These are phyloP conservation scores for Diversispora epigaea DNA, from an alignment of 192 early-diverging fungal genomes.

Conservation along the genomic window DNA sequence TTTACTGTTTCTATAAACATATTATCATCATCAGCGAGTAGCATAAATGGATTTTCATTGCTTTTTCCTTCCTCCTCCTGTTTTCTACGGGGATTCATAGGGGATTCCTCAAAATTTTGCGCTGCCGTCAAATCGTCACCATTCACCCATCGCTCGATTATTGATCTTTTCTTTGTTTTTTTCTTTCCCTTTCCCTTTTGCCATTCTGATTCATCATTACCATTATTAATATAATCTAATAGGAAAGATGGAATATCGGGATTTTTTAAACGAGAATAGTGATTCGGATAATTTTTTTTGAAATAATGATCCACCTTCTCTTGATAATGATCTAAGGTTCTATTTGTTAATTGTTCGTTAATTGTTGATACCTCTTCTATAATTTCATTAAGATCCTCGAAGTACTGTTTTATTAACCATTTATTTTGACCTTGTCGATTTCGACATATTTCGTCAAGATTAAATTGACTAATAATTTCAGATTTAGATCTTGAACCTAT, in stretches of 20 bases:
- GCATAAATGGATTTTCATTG: too few relatives aligned
- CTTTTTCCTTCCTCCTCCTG: too few relatives aligned
- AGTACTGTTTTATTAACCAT: background rate
- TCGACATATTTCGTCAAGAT: conserved; percentile 21
- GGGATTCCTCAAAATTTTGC: background rate
- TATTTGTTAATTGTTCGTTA: conserved; percentile 17
- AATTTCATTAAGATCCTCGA: conserved; percentile 8
- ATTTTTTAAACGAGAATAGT: conserved; percentile 25
- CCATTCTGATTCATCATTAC: conserved; percentile 19
- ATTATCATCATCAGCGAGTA: too few relatives aligned
- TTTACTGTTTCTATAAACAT: too few relatives aligned
- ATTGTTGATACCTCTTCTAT: conserved; percentile 24
- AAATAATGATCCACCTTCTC: conserved; percentile 21
- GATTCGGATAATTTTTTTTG: background rate
- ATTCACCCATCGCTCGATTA: conserved; percentile 32
- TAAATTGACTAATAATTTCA: conserved; percentile 34
- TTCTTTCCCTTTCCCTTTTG: background rate
- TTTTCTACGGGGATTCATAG: too few relatives aligned
- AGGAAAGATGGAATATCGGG: background rate
- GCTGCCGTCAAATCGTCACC: conserved; percentile 17
- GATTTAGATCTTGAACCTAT: conserved; percentile 46
- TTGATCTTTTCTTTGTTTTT: background rate
- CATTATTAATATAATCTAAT: background rate
- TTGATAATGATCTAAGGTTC: conserved; percentile 22
- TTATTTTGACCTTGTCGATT: conserved; percentile 31